Conservation (phyloP, 2,329 filamentous ascomycete species). For the Penicillium crustosum region DNA sequence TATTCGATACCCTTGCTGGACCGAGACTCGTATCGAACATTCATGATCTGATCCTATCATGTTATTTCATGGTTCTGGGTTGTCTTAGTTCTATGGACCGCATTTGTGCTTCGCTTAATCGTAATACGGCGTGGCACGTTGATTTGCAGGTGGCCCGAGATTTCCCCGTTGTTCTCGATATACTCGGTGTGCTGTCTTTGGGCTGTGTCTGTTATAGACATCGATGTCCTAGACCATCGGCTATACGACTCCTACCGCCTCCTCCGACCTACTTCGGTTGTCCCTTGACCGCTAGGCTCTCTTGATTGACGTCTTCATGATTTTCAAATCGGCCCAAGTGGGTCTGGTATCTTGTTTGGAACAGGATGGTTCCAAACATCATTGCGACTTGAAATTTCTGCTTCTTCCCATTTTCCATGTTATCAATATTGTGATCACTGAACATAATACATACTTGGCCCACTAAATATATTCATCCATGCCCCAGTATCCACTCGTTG, state of each 20-base stretch:
- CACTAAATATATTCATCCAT: neutral
- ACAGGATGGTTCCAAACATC: neutral
- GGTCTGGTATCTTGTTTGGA: neutral
- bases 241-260: neutral
- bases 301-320: constrained; percentile 2
- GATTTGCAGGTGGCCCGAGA: neutral
- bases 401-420: constrained; percentile 7
- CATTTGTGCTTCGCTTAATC: neutral
- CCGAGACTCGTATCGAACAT: constrained; percentile 11
- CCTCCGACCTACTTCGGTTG: neutral
- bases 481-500: neutral
- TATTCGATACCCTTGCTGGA: constrained; percentile 21
- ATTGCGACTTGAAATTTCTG: neutral
- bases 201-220: neutral
- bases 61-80: neutral
- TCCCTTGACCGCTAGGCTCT: neutral
- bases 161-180: neutral
- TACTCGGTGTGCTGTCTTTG: neutral
- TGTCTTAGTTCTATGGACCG: neutral
- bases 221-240: neutral
- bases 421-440: constrained; percentile 9
- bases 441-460: constrained; percentile 16
- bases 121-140: neutral
- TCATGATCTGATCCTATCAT: neutral
- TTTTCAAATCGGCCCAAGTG: neutral